Conservation (phyloP, 2,329 filamentous ascomycete genomes). For the Aspergillus viridinutans region DNA sequence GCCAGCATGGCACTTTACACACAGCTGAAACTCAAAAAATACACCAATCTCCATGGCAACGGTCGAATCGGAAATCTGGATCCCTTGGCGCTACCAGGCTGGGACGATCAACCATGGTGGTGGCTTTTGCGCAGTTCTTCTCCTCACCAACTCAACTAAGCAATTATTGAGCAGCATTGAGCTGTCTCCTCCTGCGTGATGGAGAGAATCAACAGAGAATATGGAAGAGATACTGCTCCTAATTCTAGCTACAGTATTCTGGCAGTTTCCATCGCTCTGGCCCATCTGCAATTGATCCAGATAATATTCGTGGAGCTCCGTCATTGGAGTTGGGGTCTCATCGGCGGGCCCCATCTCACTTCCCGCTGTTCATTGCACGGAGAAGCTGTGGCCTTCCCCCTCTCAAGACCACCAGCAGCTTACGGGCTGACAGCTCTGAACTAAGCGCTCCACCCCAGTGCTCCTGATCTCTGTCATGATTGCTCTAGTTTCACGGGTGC, state of each 20-base stretch:
- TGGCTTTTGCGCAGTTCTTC: constrained; percentile 2
- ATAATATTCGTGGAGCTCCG: constrained; percentile 10
- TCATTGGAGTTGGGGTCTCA: constrained; percentile 10
- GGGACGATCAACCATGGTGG: constrained; percentile 11
- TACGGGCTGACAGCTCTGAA: not conserved
- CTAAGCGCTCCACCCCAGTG: not conserved
- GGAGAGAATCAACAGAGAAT: not conserved
- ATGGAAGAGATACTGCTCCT: not conserved
- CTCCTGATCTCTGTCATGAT: constrained; percentile 1
- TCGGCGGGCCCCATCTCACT: constrained; percentile 2
- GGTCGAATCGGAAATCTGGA: constrained; percentile 15
- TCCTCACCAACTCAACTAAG: not conserved
- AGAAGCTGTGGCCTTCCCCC: not conserved
- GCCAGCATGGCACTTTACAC: constrained; percentile 4
- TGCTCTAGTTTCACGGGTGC: constrained; percentile 3
- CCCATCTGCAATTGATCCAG: not conserved
- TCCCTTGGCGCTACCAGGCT: constrained; percentile 13
- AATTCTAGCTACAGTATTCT: not conserved
- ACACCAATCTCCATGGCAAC: constrained; percentile 20
- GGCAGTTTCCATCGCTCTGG: not conserved
- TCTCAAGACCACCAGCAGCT: not conserved
- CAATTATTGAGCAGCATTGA: not conserved
- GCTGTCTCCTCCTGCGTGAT: not conserved
- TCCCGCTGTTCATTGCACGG: not conserved
- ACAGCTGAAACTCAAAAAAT: not conserved